Percentiles rank a stretch among this genome's conserved stretches.
Conservation (phyloP, 202 grass and related monocot genomes). For the Saccharum hybrid region DNA sequence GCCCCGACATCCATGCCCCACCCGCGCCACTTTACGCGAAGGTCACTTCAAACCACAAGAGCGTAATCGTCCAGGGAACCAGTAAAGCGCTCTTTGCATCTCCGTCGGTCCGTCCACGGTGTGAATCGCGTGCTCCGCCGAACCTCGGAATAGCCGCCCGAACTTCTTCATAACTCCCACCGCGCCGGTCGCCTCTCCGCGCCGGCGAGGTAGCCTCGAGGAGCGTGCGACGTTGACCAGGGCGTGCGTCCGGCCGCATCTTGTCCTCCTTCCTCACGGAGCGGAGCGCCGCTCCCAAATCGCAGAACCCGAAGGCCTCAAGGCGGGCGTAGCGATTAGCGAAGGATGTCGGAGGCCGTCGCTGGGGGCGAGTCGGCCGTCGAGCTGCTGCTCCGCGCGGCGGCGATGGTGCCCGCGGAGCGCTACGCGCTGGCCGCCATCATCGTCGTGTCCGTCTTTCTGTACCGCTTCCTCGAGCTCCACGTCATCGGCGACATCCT, state of each 20-base stretch:
- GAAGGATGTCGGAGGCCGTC: slow-evolving; percentile 29
- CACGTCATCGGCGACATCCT: slow-evolving; percentile 69
- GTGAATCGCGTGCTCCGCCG: slow-evolving; percentile 38
- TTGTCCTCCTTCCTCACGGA: background rate
- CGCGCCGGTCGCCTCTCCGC: slow-evolving; percentile 8
- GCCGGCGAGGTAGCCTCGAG: background rate
- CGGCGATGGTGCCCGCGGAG: slow-evolving; percentile 45
- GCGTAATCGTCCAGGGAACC: background rate
- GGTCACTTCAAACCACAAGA: background rate
- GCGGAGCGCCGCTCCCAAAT: background rate
- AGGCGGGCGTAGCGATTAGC: background rate
- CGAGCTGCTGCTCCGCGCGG: slow-evolving; percentile 66
- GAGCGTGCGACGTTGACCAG: background rate
- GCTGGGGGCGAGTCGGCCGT: slow-evolving; percentile 38
- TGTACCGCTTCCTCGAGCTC: slow-evolving; percentile 81
- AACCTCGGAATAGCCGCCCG: slow-evolving; percentile 36
- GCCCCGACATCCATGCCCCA: slow-evolving; percentile 20
- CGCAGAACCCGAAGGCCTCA: background rate
- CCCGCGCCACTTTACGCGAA: background rate
- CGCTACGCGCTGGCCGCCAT: slow-evolving; percentile 56
- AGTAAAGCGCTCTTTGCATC: background rate
- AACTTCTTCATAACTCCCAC: background rate
- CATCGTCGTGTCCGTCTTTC: slow-evolving; percentile 33
- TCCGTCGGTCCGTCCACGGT: background rate
- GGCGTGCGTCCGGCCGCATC: slow-evolving; percentile 12